Conservation (phyloP, 2,329 filamentous ascomycete species). For the Didymella exigua region DNA sequence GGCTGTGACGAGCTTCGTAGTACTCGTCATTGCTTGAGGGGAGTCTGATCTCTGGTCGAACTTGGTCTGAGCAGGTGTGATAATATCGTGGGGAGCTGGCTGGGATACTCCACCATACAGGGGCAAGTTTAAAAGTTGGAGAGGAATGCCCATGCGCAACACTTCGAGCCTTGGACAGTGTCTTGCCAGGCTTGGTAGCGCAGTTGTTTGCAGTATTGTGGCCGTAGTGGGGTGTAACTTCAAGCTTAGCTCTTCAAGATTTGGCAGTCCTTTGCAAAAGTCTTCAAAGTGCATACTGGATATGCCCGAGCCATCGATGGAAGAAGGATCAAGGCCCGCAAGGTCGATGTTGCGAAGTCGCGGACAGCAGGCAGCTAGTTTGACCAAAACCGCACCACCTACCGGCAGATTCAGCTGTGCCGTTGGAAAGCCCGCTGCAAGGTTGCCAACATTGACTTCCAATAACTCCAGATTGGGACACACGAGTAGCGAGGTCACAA, state of each 20-base stretch:
- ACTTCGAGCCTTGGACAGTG: slow-evolving; percentile 35
- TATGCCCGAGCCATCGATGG: slow-evolving; percentile 38
- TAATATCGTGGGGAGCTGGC: slow-evolving; percentile 9
- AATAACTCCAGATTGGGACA: slow-evolving; percentile 31
- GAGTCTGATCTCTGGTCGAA: slow-evolving; percentile 5
- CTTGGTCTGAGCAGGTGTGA: slow-evolving; percentile 12
- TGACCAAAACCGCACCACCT: slow-evolving; percentile 27
- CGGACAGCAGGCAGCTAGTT: slow-evolving; percentile 30
- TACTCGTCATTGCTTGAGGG: slow-evolving; percentile 15
- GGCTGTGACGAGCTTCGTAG: neutral
- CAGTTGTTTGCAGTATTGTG: slow-evolving; percentile 28
- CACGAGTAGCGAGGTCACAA: slow-evolving; percentile 24
- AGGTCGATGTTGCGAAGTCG: slow-evolving; percentile 35
- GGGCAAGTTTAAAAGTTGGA: slow-evolving; percentile 30
- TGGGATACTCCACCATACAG: slow-evolving; percentile 6
- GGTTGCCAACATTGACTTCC: slow-evolving; percentile 33
- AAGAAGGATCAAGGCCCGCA: slow-evolving; percentile 32
- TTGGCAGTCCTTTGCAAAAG: slow-evolving; percentile 34
- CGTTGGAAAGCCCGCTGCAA: slow-evolving; percentile 36
- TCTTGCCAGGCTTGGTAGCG: slow-evolving; percentile 34
- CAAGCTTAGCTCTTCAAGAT: slow-evolving; percentile 29
- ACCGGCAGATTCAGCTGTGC: slow-evolving; percentile 25
- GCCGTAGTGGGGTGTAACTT: slow-evolving; percentile 38
- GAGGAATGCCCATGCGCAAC: slow-evolving; percentile 35
- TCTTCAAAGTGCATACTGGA: slow-evolving; percentile 33